phyloP scores from a whole-genome alignment of 306 rosid genomes.

The Cucurbita moschata region DNA sequence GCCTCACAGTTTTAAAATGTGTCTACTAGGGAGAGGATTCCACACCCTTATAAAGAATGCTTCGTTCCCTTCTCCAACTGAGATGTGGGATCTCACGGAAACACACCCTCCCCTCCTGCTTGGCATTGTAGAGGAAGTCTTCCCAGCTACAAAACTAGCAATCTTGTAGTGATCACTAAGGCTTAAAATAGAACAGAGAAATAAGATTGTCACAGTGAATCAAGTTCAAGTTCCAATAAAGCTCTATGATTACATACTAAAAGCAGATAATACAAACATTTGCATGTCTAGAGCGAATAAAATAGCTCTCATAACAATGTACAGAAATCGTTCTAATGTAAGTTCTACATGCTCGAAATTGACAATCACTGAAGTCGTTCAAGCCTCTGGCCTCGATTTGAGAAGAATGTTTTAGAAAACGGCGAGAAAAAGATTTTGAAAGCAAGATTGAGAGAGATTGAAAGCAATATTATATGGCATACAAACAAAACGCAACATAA shows the following conservation, averaged over 20 bases:
- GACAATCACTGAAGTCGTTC: not conserved
- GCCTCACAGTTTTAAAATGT: too few relatives aligned
- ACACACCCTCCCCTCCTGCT: too few relatives aligned
- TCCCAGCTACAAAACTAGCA: not conserved
- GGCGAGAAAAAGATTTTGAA: too few relatives aligned
- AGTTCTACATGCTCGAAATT: not conserved
- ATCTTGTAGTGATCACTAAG: not conserved
- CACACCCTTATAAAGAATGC: too few relatives aligned
- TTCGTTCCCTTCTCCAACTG: too few relatives aligned
- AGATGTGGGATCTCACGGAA: not conserved
- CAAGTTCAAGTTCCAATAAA: not conserved
- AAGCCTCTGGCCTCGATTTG: too few relatives aligned
- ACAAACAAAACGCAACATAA: too few relatives aligned
- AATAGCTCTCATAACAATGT: not conserved
- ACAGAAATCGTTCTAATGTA: not conserved
- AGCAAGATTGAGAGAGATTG: too few relatives aligned
- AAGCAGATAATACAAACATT: not conserved
- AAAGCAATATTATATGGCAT: too few relatives aligned
- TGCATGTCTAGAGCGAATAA: not conserved
- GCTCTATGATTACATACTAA: not conserved
- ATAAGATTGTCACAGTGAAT: not conserved
- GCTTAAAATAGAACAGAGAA: not conserved
- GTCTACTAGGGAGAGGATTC: too few relatives aligned
- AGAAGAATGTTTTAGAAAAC: too few relatives aligned
- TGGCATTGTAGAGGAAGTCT: not conserved